Base-by-base conservation (phyloP, 2,329 filamentous ascomycete species). In the Remersonia thermophila region DNA sequence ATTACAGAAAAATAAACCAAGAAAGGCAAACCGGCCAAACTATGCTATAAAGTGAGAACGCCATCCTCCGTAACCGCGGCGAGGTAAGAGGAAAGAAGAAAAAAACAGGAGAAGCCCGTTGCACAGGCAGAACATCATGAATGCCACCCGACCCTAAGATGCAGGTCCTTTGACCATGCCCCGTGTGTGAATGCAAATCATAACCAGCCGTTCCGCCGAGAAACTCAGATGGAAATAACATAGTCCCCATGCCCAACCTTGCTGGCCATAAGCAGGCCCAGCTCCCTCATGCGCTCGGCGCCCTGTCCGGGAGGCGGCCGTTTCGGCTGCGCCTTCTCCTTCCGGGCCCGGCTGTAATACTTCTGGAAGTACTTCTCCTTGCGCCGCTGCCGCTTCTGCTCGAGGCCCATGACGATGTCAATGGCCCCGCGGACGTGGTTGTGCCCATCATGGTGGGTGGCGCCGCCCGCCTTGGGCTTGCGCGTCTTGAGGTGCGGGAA, bases 361-460 rank as follows among this genome's bases (percentile, higher is more conserved):
- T 93, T 91, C 51, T 87, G 80, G 55, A 83, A 80, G 52, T 86
- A 82, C 60, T 95, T 94, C 60, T 96, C 87, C 62, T 82, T 86
- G 49, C 91, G 82, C 46, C 91, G 79, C 62, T 91, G 83, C 17
- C 87, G 80, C 65, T 94, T 96, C 60, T 83, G 80, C 63, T 98
- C 91, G 1, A 98, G 72, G 7, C 91, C 91, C 58, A 94, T 93
- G 59, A 95, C 83, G 43, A 95, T 98, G 58, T 96, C 91, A 47
- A 98, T 93, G 26, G 91, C 87, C n/a, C 86, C 85, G 44, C 91
- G 82, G 8, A 84, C 73, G 45, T 91, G 85, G 29, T 75, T 62
- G 34, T 79, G 82, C 7, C 84, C 73, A 45, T 91, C 84, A 29
- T 75, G 62, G 33, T 79, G 70, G 39, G 62, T 59, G 40, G 51